Evolutionary conservation across 73 alveolate species (phyloP).

Genomic region (Uronychia setigera): DNA sequence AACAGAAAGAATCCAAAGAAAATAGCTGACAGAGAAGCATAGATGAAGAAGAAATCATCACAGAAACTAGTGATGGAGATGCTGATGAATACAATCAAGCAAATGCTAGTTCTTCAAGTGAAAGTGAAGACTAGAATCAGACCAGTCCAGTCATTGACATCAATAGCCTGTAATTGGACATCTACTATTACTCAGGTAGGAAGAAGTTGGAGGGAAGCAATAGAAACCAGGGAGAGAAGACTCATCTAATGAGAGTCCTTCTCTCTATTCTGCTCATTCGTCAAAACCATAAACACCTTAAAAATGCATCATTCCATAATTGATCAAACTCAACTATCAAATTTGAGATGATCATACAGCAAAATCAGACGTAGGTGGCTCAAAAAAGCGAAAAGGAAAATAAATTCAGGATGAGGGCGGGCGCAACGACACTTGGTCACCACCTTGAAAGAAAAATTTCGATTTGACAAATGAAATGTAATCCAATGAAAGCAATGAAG

Average conservation of each 20-base stretch:
- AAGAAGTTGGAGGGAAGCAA: no score
- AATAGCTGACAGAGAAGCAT: background rate
- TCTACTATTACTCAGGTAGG: no score
- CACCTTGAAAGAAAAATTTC: background rate
- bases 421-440: no score
- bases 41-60: background rate
- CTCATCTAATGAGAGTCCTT: background rate
- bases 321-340: background rate
- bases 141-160: background rate
- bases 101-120: background rate
- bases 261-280: background rate
- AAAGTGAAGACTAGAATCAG: background rate
- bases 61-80: background rate
- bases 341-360: background rate
- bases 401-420: background rate
- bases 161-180: no score
- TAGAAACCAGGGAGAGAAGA: background rate
- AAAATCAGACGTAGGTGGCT: background rate
- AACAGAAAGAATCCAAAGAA: background rate
- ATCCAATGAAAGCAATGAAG: background rate
- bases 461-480: background rate
- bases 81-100: background rate
- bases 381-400: background rate
- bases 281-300: background rate
- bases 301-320: background rate